phyloP scores from a whole-genome alignment of 1,139 yeast species.

The Kodamaea ohmeri region DNA sequence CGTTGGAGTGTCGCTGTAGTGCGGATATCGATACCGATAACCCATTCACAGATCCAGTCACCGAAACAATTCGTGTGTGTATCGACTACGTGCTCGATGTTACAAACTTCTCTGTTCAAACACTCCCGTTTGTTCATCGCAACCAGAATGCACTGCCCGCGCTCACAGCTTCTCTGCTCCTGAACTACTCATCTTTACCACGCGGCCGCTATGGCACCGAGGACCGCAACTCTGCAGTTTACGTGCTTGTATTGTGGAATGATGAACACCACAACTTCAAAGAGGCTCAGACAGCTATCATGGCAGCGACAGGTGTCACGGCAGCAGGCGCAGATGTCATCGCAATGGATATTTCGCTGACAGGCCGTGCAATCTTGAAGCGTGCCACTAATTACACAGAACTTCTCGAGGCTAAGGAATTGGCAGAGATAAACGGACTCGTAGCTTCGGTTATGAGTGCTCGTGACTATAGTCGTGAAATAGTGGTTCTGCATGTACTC shows the following conservation, averaged over 20 bases:
- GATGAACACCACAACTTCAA: slow-evolving; percentile 66
- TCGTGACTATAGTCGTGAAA: slow-evolving; percentile 49
- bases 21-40: slow-evolving; percentile 6
- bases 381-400: slow-evolving; percentile 19
- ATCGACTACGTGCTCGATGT: slow-evolving; percentile 52
- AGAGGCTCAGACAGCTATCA: slow-evolving; percentile 42
- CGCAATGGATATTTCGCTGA: slow-evolving; percentile 34
- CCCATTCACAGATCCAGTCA: slow-evolving; percentile 19
- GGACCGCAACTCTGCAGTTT: slow-evolving; percentile 30
- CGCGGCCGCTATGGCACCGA: slow-evolving; percentile 26
- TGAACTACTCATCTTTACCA: slow-evolving; percentile 32
- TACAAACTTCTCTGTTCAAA: slow-evolving; percentile 32
- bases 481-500: slow-evolving; percentile 40
- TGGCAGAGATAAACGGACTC: slow-evolving; percentile 48
- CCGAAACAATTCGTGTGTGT: slow-evolving; percentile 32
- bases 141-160: slow-evolving; percentile 19
- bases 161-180: slow-evolving; percentile 26
- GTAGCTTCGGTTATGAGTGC: slow-evolving; percentile 54
- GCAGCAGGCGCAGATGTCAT: slow-evolving; percentile 28
- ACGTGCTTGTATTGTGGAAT: slow-evolving; percentile 62
- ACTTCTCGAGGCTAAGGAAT: slow-evolving; percentile 25
- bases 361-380: slow-evolving; percentile 31
- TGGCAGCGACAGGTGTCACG: slow-evolving; percentile 31
- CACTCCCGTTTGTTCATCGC: slow-evolving; percentile 37
- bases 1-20: slow-evolving; percentile 52